Base-by-base conservation (phyloP, 305 asterid genomes). In the Solanum hybrid region DNA sequence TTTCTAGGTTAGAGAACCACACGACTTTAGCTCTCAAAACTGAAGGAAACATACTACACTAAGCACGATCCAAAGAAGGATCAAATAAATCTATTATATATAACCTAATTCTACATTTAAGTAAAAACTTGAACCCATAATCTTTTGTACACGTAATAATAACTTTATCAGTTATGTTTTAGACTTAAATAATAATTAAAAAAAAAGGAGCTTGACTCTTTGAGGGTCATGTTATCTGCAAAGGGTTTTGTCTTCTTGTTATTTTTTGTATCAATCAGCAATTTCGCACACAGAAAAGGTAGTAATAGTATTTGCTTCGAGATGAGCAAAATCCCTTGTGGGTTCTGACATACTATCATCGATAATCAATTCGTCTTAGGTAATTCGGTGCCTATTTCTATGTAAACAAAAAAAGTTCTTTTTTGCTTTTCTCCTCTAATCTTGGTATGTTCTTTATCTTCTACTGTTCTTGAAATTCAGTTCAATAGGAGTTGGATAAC, bases 401-500 rank as follows among this genome's bases (percentile, higher is more conserved):
- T 7, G 6, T n/a, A 12, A n/a, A 10, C 37, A 2, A 46, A 24
- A 5, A 31, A 22, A 1, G 71, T 2, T 7, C 32, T 34, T 14
- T 38, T 16, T 5, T 27, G 3, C 17, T 69, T 6, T 76, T 80
- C 31, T 34, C 20, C 69, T 73, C 20, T 86, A 11, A 60, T 79
- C 22, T 79, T 42, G 51, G 16, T 10, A 84, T 84, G 35, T 35
- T 40, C 40, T 16, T 71, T 12, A 6, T 80, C 88, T 51, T 78
- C 5, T 11, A 13, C 26, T 89, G 35, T 29, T 75, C 73, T 51
- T 13, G 76, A 75, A 22, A 82, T 64, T 88, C 26, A 76, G 35
- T 82, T 77, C 79, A 60, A 87, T 24, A 91, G 69, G 40, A 85
- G 90, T 90, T 80, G 77, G 87, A 17, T 73, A 88, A 31, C 86